Conservation (phyloP, 23 red algal genomes). For the Gracilaria gracilis region DNA sequence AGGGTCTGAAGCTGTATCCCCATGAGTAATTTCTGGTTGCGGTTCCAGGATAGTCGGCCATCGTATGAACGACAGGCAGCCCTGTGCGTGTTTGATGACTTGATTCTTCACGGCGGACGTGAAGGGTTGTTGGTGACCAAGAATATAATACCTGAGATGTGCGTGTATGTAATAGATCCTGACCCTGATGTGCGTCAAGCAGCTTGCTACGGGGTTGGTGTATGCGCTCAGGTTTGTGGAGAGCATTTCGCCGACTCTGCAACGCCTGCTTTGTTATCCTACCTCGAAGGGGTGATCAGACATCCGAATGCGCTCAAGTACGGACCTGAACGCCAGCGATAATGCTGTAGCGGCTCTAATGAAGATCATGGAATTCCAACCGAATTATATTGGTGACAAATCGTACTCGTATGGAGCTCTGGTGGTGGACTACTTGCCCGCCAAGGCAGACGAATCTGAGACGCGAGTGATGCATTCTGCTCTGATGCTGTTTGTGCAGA, state of each 20-base stretch:
- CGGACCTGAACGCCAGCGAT: slow-evolving; percentile 68
- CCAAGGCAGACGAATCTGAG: slow-evolving; percentile 80
- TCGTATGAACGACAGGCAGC: slow-evolving; percentile 80
- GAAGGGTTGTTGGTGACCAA: slow-evolving; percentile 63
- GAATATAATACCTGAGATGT: slow-evolving; percentile 75
- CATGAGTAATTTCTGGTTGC: slow-evolving; percentile 72
- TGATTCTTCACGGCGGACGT: slow-evolving; percentile 81
- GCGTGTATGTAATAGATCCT: slow-evolving; percentile 67
- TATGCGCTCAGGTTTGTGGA: slow-evolving; percentile 83
- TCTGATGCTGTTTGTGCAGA: slow-evolving; percentile 66
- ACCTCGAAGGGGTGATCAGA: slow-evolving; percentile 67
- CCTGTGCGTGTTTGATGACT: slow-evolving; percentile 88
- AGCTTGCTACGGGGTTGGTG: slow-evolving; percentile 89
- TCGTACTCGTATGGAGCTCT: slow-evolving; percentile 23
- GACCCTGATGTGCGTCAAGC: slow-evolving; percentile 85
- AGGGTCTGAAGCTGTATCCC: slow-evolving; percentile 47
- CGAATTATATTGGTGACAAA: slow-evolving; percentile 44
- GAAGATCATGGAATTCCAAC: slow-evolving; percentile 85
- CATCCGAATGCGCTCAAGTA: slow-evolving; percentile 66
- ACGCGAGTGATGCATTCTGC: slow-evolving; percentile 70
- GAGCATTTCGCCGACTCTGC: slow-evolving; percentile 32
- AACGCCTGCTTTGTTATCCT: not conserved
- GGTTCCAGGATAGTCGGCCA: slow-evolving; percentile 65
- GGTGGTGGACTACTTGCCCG: slow-evolving; percentile 78
- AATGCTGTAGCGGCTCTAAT: slow-evolving; percentile 88